A percentile compares a stretch with the other conserved stretches of the same genome.
Conservation (phyloP, 2,329 filamentous ascomycete species). For the Diaporthe vexans region DNA sequence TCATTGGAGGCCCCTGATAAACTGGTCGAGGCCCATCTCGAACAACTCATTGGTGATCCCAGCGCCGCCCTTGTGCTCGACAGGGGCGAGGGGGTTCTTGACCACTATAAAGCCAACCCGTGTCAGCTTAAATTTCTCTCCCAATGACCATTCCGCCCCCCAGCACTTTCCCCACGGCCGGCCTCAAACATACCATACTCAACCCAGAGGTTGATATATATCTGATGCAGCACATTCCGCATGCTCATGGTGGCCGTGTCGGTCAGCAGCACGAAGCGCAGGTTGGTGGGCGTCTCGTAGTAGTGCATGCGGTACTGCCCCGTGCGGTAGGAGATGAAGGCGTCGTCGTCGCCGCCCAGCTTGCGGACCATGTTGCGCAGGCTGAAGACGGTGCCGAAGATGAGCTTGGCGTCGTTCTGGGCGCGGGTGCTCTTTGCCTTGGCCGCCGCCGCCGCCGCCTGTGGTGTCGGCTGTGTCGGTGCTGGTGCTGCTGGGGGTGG, state of each 20-base stretch:
- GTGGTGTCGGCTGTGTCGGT: conserved; percentile 7
- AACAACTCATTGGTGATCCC: conserved; percentile 81
- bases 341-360: conserved; percentile 92
- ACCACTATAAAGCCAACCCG: conserved; percentile 63
- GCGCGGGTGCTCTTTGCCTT: conserved; percentile 45
- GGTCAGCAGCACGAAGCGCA: conserved; percentile 97
- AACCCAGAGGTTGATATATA: conserved; percentile 98
- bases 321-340: conserved; percentile 94
- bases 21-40: conserved; percentile 81
- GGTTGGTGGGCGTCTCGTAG: conserved; percentile 96
- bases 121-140: conserved; percentile 43
- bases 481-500: conserved; percentile 16
- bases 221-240: conserved; percentile 95
- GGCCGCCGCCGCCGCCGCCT: conserved; percentile 17
- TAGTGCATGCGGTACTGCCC: conserved; percentile 98
- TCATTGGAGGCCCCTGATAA: conserved; percentile 71
- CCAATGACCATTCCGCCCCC: not conserved
- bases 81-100: conserved; percentile 78
- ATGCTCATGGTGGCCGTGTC: conserved; percentile 91
- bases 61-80: conserved; percentile 77
- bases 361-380: conserved; percentile 97
- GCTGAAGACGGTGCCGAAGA: conserved; percentile 97
- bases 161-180: not conserved
- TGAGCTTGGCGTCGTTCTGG: conserved; percentile 90
- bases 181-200: conserved; percentile 79